phyloP scores from a whole-genome alignment of 1,139 yeast species.

The Protomyces inouyei region DNA sequence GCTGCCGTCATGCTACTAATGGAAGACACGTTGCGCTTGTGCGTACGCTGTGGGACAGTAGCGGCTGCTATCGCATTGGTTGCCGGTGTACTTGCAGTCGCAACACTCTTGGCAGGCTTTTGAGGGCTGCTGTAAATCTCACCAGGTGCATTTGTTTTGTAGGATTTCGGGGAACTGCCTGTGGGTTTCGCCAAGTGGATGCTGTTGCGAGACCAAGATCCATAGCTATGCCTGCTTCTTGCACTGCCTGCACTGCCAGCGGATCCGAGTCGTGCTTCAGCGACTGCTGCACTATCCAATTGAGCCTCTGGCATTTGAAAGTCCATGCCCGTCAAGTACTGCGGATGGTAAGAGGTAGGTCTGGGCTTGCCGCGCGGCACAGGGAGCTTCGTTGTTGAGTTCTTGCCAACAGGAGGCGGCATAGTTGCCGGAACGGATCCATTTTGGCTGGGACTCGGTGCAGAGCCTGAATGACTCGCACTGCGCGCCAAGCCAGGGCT shows the following conservation, averaged over 20 bases:
- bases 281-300: neutral
- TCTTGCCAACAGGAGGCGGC: neutral
- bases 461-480: slow-evolving; percentile 15
- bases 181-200: slow-evolving; percentile 3
- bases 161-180: slow-evolving; percentile 12
- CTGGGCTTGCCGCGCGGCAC: slow-evolving; percentile 26
- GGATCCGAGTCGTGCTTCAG: neutral
- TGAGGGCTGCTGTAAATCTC: slow-evolving; percentile 3
- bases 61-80: neutral
- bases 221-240: neutral
- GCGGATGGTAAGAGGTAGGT: slow-evolving; percentile 27
- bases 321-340: neutral
- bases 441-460: neutral
- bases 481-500: slow-evolving; percentile 15
- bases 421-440: neutral
- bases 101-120: neutral
- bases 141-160: slow-evolving; percentile 14
- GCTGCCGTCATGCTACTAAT: neutral
- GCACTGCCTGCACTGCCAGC: neutral
- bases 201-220: slow-evolving; percentile 1
- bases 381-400: slow-evolving; percentile 3
- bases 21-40: neutral
- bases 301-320: too few species aligned
- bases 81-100: neutral
- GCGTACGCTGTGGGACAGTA: neutral